Evolutionary conservation across 352 stramenopile species (phyloP), one percentile per base, ranked within the genome.

Genomic region (Globisporangium barbulae): DNA sequence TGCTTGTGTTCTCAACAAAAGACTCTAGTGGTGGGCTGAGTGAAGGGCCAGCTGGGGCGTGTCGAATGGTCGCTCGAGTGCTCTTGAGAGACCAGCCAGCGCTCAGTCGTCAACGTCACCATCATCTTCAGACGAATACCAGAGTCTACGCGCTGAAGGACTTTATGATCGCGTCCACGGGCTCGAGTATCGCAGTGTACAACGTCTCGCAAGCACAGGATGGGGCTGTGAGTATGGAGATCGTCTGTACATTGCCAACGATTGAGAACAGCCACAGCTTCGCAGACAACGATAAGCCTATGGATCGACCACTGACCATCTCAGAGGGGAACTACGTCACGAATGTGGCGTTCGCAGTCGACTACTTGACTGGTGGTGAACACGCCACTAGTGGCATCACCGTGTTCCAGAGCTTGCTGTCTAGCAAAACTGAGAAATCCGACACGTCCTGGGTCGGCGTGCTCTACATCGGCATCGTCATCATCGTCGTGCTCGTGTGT

Each of bases 321-420:
- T 80, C 74, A 0, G 71, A 84, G n/a, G 72, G 73, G 1, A 22
- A 13, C 7, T 52, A 62, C 10, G 63, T 67, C 22, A 71, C 72
- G 3, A 70, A 69, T 25, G 37, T 82, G 3, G 63, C 64, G 3
- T 58, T 71, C 9, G n/a, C 13, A 21, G 15, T 22, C 49, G 19
- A 25, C 49, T 7, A 3, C 13, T 10, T 15, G 49, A 5, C 71
- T 41, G 19, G 15, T 15, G 28, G 25, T 9, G 13, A 37, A 39
- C 6, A 19, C 3, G 17, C 35, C 33, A 17, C 15, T 44, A 12
- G 6, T 21, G 49, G 19, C 35, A 21, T 81, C 12, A 22, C 25
- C 30, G 35, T 84, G 6, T 79, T 77, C 25, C 70, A 82, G 57
- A 74, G 67, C 10, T 59, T 84, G 45, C 72, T 84, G 9, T 39